Conservation (phyloP, 441 rosid species). For the Iberis amara region DNA sequence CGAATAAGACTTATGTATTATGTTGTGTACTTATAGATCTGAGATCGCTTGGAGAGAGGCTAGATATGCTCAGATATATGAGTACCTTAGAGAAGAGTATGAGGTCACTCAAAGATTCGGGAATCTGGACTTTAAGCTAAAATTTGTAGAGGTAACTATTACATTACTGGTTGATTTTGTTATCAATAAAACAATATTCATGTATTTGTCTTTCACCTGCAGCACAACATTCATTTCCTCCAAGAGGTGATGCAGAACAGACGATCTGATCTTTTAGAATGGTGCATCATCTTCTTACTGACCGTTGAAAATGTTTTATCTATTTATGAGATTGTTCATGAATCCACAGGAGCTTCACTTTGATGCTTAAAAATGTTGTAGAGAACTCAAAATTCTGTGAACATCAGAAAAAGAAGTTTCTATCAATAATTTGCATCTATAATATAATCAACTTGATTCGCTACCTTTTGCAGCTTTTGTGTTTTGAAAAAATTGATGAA, state of each 20-base stretch:
- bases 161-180: conserved; percentile 3
- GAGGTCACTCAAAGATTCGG: conserved; percentile 91
- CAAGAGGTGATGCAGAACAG: conserved; percentile 87
- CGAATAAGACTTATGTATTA: conserved; percentile 7
- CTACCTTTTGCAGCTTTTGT: conserved; percentile 6
- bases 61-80: conserved; percentile 81
- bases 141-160: conserved; percentile 73
- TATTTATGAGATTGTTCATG: conserved; percentile 63
- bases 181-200: background rate
- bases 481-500: conserved; percentile 14
- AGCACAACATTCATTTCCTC: conserved; percentile 93
- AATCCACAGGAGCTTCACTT: conserved; percentile 38
- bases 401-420: background rate
- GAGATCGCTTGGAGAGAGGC: conserved; percentile 98
- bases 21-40: conserved; percentile 45
- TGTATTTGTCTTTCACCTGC: conserved; percentile 31
- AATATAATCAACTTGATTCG: conserved; percentile 20
- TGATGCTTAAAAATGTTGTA: conserved; percentile 25
- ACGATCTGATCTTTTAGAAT: conserved; percentile 75
- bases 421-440: conserved; percentile 16
- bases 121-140: conserved; percentile 76
- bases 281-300: conserved; percentile 84
- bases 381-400: conserved; percentile 8
- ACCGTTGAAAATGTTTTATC: conserved; percentile 64
- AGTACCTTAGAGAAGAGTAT: conserved; percentile 86